These are phyloP conservation scores for Candida jianshihensis DNA, from an alignment of 805 yeast species.

Conservation along the genomic window DNA sequence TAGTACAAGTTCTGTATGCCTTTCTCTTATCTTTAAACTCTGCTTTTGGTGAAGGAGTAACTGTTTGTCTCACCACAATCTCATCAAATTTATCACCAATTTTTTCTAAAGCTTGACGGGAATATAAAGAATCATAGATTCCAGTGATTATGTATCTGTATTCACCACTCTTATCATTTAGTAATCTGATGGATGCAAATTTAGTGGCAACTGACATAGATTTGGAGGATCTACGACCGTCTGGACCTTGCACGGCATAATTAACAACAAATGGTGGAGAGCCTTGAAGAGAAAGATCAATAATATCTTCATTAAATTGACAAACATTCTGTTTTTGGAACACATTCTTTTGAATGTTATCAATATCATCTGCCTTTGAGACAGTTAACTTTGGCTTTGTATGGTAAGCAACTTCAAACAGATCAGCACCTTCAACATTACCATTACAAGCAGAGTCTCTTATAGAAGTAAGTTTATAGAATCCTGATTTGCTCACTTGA, in stretches of 20 bases:
- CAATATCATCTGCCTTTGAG: constrained; percentile 25
- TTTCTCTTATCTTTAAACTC: constrained; percentile 40
- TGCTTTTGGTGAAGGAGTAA: constrained; percentile 57
- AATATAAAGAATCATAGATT: constrained; percentile 60
- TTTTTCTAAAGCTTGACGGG: constrained; percentile 29
- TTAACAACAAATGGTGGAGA: constrained; percentile 62
- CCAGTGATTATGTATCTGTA: constrained; percentile 55
- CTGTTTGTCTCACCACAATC: constrained; percentile 41
- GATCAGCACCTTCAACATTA: constrained; percentile 25
- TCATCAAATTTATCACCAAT: constrained; percentile 24
- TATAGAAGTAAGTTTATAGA: constrained; percentile 37
- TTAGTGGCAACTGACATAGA: constrained; percentile 45
- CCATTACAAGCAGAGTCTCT: constrained; percentile 49
- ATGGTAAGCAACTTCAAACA: constrained; percentile 36
- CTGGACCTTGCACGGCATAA: constrained; percentile 56
- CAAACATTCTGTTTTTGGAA: constrained; percentile 37
- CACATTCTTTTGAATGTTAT: constrained; percentile 15
- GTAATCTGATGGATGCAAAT: constrained; percentile 39
- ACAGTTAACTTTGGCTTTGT: constrained; percentile 39
- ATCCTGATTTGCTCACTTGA: constrained; percentile 37
- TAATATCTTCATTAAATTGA: constrained; percentile 38
- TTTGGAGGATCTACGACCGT: constrained; percentile 35
- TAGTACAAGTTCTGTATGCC: constrained; percentile 43
- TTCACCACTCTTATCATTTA: constrained; percentile 45
- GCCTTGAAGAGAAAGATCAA: constrained; percentile 49